Base-by-base conservation (phyloP, 2,329 filamentous ascomycete genomes). In the Botrytis byssoidea region DNA sequence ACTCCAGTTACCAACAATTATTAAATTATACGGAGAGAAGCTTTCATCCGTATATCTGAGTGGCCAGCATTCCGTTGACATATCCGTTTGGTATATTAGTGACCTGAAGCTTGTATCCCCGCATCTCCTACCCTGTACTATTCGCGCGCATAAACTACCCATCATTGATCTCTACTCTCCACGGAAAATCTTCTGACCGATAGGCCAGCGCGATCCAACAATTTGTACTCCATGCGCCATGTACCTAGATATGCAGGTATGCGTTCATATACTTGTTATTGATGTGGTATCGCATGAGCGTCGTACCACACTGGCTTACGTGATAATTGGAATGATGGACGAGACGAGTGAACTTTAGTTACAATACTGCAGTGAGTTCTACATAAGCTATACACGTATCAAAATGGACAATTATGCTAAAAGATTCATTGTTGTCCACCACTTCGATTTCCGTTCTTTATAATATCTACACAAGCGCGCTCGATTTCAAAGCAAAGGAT, bases 391-490 rank as follows among this genome's bases (percentile, higher is more conserved):
- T n/a, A 44, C 8, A 51, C 12, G 10, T 35, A 67, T 40, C 10
- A 18, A 51, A 44, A 57, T 42, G 6, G 40, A 42, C 29, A 32
- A n/a, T 32, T 29, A 42, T 57, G 42, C 37, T 48, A 55, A 29
- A 48, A 20, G 6, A 46, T 71, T 70, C 69, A 66, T 71, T 55
- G 32, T 66, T 66, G 29, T 42, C 7, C 44, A 25, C 46, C 20
- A 5, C 69, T 55, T 44, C 32, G n/a, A 51, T n/a, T 46, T 42
- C 22, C 32, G 22, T 25, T 55, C 32, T 51, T 59, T 37, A 69
- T 72, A 72, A 68, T 72, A 72, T 72, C 63, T 72, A 72, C 70
- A 72, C 63, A 32, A 32, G 59, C 32, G 57, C 61, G 70, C 70
- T 68, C 35, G 40, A 68, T 72, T 67, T 68, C 70, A 67, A 67